phyloP scores from a whole-genome alignment of 805 yeast genomes.

The Myxozyma sirexii region DNA sequence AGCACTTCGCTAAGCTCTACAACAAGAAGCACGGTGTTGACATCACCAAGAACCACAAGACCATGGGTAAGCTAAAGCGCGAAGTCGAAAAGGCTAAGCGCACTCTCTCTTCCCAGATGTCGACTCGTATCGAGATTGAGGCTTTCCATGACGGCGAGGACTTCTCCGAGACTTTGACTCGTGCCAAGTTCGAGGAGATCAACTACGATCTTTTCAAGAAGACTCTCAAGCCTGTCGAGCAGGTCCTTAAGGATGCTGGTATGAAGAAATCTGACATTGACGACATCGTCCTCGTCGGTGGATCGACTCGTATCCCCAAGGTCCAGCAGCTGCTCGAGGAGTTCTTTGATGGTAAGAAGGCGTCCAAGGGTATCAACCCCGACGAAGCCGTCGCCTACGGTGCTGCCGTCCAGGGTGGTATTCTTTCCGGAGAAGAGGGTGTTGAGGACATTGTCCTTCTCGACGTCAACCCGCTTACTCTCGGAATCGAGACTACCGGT shows the following conservation, averaged over 20 bases:
- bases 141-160: constrained; percentile 93
- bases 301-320: constrained; percentile 99
- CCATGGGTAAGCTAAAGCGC: constrained; percentile 90
- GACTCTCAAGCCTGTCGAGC: constrained; percentile 94
- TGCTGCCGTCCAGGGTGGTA: constrained; percentile 99
- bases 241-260: constrained; percentile 91
- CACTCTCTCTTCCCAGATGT: constrained; percentile 91
- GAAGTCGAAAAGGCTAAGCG: constrained; percentile 99
- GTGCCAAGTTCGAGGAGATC: constrained; percentile 97
- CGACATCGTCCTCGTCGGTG: constrained; percentile 97
- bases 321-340: constrained; percentile 90
- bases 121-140: constrained; percentile 94
- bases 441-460: constrained; percentile 86
- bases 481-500: constrained; percentile 99
- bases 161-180: constrained; percentile 90
- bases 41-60: constrained; percentile 76
- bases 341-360: constrained; percentile 91
- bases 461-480: constrained; percentile 96
- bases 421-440: constrained; percentile 92
- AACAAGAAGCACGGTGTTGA: constrained; percentile 92
- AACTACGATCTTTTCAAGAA: constrained; percentile 91
- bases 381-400: constrained; percentile 99
- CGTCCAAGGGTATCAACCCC: constrained; percentile 96
- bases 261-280: constrained; percentile 83
- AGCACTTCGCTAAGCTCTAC: constrained; percentile 90